A percentile compares a stretch with the other conserved stretches of the same genome.
These are phyloP conservation scores for Lactarius akahatsu DNA, from an alignment of 768 basidiomycete genomes.

Conservation along the genomic window DNA sequence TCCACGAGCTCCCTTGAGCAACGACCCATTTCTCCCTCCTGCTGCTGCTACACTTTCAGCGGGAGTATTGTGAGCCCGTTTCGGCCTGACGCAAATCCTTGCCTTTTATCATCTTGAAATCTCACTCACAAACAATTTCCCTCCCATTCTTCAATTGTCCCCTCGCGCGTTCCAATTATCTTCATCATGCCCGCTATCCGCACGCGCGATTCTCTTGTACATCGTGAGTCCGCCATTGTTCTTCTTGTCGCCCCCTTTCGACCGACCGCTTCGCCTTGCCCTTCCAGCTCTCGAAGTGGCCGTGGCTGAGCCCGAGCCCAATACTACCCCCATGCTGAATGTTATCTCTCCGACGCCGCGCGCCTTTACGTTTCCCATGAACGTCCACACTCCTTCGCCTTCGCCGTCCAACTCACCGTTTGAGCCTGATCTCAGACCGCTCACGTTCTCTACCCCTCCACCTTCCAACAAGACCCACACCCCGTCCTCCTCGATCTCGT, in stretches of 20 bases:
- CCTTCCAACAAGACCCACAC: conserved; percentile 39
- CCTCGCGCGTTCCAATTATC: conserved; percentile 30
- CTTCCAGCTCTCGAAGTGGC: conserved; percentile 67
- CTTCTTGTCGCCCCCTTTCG: conserved; percentile 7
- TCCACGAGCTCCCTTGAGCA: conserved; percentile 21
- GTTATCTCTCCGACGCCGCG: conserved; percentile 68
- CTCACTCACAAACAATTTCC: conserved; percentile 3
- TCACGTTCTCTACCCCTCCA: conserved; percentile 46
- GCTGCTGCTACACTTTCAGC: conserved; percentile 4
- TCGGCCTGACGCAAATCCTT: conserved; percentile 18
- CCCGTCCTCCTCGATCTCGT: conserved; percentile 44
- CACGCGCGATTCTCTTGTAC: conserved; percentile 70
- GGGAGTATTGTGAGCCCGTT: conserved; percentile 22
- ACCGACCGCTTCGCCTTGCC: conserved; percentile 28
- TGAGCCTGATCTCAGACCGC: conserved; percentile 60
- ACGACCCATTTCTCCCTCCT: conserved; percentile 29
- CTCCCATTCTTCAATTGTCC: conserved; percentile 18
- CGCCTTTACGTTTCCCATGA: conserved; percentile 60
- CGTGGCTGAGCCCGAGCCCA: conserved; percentile 52
- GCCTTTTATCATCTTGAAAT: conserved; percentile 20
- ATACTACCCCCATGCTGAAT: conserved; percentile 50
- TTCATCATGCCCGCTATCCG: conserved; percentile 74
- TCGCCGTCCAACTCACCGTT: conserved; percentile 69
- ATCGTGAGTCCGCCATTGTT: conserved; percentile 39
- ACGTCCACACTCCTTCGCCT: conserved; percentile 48